These are phyloP conservation scores for Arabis alpina DNA, from an alignment of 345 rosid genomes.

Conservation along the genomic window DNA sequence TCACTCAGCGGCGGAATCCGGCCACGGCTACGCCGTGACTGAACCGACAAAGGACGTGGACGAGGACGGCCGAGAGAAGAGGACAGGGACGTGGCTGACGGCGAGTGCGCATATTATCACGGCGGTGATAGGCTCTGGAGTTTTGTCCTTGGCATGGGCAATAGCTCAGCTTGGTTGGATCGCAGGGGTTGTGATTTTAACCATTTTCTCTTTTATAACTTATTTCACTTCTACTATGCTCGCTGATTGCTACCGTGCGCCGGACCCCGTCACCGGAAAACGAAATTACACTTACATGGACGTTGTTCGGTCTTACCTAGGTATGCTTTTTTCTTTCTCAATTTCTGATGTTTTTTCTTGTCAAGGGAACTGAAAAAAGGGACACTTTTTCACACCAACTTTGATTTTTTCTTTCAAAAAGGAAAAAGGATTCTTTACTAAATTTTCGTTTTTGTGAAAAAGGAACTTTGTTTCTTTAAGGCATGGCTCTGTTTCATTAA, in stretches of 20 bases:
- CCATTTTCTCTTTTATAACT: slow-evolving; percentile 71
- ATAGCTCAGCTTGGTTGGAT: slow-evolving; percentile 93
- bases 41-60: slow-evolving; percentile 42
- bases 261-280: slow-evolving; percentile 79
- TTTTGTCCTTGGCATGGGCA: slow-evolving; percentile 86
- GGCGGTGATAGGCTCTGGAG: slow-evolving; percentile 95
- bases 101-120: slow-evolving; percentile 96
- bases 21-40: slow-evolving; percentile 18
- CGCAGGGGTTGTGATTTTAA: slow-evolving; percentile 65
- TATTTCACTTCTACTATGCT: slow-evolving; percentile 81
- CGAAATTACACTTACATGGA: slow-evolving; percentile 95
- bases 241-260: slow-evolving; percentile 79
- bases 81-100: slow-evolving; percentile 80
- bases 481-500: slow-evolving; percentile 10
- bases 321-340: slow-evolving; percentile 32
- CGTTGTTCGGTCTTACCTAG: slow-evolving; percentile 72
- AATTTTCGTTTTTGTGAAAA: slow-evolving; percentile 8
- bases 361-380: background rate
- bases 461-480: background rate
- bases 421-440: background rate
- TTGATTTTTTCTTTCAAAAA: background rate
- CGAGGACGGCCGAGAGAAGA: slow-evolving; percentile 40
- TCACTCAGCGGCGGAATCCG: slow-evolving; percentile 37
- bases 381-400: slow-evolving; percentile 8
- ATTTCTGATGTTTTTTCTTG: background rate